Evolutionary conservation across 257 asterid genomes (phyloP).

Genomic region (Penstemon newberryi): DNA sequence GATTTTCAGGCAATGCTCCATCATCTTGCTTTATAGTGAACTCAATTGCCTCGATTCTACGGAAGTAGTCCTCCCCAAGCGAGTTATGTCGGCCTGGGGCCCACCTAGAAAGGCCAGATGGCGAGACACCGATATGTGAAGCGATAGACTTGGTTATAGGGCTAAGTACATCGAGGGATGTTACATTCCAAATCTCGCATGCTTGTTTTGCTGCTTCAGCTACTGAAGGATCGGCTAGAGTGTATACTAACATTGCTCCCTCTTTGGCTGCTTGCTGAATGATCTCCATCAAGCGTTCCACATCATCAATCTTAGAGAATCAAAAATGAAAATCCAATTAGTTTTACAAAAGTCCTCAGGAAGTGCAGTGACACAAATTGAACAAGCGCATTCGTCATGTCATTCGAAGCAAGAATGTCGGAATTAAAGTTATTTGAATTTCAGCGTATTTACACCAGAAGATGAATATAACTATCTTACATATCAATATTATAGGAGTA

Average conservation of each 20-base stretch:
- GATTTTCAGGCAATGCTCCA: slow-evolving; percentile 80
- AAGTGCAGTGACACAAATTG: not conserved
- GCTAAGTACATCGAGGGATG: slow-evolving; percentile 72
- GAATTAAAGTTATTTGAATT: too few species aligned
- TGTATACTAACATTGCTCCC: slow-evolving; percentile 78
- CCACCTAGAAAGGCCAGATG: slow-evolving; percentile 95
- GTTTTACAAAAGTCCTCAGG: not conserved
- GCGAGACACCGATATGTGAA: slow-evolving; percentile 80
- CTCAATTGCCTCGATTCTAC: slow-evolving; percentile 86
- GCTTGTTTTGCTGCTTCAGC: slow-evolving; percentile 87
- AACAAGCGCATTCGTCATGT: not conserved
- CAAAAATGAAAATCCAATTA: not conserved
- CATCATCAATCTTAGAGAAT: slow-evolving; percentile 60
- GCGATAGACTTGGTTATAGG: slow-evolving; percentile 86
- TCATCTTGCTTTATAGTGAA: slow-evolving; percentile 97
- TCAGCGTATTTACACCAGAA: not conserved
- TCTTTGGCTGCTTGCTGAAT: slow-evolving; percentile 88
- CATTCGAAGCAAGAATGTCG: too few species aligned
- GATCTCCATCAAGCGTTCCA: slow-evolving; percentile 72
- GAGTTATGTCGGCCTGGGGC: slow-evolving; percentile 63
- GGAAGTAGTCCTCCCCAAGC: slow-evolving; percentile 79
- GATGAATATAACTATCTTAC: not conserved
- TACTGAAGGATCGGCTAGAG: slow-evolving; percentile 84
- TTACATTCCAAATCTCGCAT: slow-evolving; percentile 78
- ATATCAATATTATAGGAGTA: too few species aligned